Conservation (phyloP, 352 stramenopile genomes). For the Pythium myriotylum region DNA sequence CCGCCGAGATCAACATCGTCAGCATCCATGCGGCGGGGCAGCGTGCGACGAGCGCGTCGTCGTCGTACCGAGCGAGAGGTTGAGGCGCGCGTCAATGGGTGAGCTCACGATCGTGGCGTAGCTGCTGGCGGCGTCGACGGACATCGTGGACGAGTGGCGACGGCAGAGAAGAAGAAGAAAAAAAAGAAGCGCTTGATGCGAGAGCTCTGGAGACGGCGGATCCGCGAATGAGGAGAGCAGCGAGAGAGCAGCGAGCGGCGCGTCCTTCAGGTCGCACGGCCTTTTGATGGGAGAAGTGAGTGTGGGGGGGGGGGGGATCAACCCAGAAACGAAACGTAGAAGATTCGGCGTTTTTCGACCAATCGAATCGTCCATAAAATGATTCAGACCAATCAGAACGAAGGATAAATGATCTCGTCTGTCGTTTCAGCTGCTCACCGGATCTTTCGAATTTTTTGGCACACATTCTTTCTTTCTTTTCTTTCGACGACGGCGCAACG, state of each 20-base stretch:
- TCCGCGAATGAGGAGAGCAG: conserved; percentile 14
- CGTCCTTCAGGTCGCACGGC: background rate
- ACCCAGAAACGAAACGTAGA: background rate
- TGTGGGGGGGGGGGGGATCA: too few species aligned
- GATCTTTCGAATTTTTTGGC: conserved; percentile 7
- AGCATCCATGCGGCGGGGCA: conserved; percentile 4
- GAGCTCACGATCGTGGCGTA: conserved; percentile 14
- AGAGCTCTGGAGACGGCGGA: conserved; percentile 4
- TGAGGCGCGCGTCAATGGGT: conserved; percentile 25
- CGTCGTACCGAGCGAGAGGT: conserved; percentile 29
- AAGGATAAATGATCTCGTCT: background rate
- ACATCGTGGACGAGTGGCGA: conserved; percentile 1
- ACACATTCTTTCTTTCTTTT: too few species aligned
- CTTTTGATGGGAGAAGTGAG: too few species aligned
- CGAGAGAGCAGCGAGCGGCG: too few species aligned
- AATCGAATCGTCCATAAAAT: background rate
- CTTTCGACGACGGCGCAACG: too few species aligned
- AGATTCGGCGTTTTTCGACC: background rate
- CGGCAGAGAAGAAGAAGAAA: background rate
- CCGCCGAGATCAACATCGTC: background rate
- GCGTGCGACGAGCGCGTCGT: background rate
- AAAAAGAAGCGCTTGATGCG: background rate
- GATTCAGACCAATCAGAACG: conserved; percentile 3
- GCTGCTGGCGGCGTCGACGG: conserved; percentile 1
- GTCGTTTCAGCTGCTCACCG: background rate